Evolutionary conservation across 768 basidiomycete genomes (phyloP), one percentile per base, ranked within the genome.

Genomic region (Guyanaporus albipodus): DNA sequence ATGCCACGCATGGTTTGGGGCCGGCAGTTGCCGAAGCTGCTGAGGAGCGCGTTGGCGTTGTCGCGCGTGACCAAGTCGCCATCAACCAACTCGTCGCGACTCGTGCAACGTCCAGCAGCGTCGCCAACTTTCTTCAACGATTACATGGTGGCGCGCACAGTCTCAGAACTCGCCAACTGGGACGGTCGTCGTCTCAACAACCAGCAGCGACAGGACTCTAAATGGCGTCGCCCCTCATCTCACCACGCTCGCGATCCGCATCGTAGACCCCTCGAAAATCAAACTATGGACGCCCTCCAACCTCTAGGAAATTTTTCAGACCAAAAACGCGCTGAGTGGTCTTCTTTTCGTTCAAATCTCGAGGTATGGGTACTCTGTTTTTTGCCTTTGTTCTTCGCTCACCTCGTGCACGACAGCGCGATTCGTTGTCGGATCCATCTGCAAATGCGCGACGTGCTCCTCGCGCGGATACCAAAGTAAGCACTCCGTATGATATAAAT

Each of bases 151-250:
- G 41, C 56, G 32, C 48, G 46, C 26, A 47, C 47, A 8, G 35
- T 31, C 18, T 46, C 58, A 34, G 53, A 62, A 14, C 38, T 47
- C 24, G 45, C 51, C 4, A 44, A 36, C 23, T 58, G 55, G 61
- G 55, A 62, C 14, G 41, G 46, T 15, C 51, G 23, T 41, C 54
- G 42, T n/a, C n/a, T n/a, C n/a, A n/a, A n/a, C 37, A 38, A 48
- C 48, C 45, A 46, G 22, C 32, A 40, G 8, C 55, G 36, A 11
- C 44, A 49, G 49, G 31, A 12, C 23, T 23, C 49, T 4, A 47
- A 39, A 38, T 44, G 46, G 55, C 26, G 32, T 36, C 42, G 10
- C 44, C 50, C 58, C 22, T 45, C 57, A n/a, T 35, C 52, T 35
- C 42, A 7, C 24, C 44, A 29, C 19, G 41, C 38, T 38, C 56